Percentiles rank a stretch among this genome's conserved stretches.
Evolutionary conservation across 2,329 filamentous ascomycete species (phyloP).

Genomic region (Colletotrichum sp.): DNA sequence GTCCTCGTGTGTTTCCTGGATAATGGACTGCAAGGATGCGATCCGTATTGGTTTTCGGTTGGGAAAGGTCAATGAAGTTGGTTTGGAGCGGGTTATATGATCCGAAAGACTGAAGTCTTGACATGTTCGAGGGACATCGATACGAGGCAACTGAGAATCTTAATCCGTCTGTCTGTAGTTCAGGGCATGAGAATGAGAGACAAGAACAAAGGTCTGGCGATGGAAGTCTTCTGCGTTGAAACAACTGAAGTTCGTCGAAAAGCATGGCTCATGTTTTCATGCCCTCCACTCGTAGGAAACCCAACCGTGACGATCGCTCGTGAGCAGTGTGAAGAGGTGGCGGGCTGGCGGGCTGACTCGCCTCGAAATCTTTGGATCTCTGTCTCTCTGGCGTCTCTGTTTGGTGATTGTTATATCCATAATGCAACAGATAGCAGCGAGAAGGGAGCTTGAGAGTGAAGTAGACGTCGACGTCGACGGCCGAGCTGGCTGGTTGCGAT

Average conservation of each 20-base stretch:
- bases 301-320: background rate
- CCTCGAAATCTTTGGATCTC: background rate
- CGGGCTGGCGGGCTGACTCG: accelerated
- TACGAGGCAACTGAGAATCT: background rate
- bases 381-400: background rate
- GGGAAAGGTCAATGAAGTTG: accelerated
- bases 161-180: background rate
- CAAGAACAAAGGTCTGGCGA: background rate
- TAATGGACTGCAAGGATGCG: background rate
- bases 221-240: background rate
- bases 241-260: accelerated
- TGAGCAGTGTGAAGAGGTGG: background rate
- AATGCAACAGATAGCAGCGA: background rate
- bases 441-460: background rate
- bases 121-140: too few species aligned
- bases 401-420: background rate
- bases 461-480: background rate
- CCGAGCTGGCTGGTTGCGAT: background rate
- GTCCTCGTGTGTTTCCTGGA: accelerated
- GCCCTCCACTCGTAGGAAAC: background rate
- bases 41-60: background rate
- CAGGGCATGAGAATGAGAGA: background rate
- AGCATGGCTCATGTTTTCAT: accelerated
- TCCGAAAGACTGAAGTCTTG: background rate
- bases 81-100: background rate